Base-by-base conservation (phyloP, 345 rosid genomes). In the Citrus sp. region DNA sequence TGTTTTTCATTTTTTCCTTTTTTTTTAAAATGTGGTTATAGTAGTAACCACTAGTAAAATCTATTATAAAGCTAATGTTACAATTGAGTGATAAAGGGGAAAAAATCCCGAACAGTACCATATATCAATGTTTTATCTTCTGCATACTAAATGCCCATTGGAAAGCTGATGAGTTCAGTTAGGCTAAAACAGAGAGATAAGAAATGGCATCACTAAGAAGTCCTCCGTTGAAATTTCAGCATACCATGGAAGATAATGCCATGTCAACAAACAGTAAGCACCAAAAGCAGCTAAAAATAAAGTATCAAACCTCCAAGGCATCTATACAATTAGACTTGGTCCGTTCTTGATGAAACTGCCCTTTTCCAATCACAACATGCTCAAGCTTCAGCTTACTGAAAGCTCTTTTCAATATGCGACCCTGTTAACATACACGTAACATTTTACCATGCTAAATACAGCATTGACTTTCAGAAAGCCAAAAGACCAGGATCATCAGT, bases 301-400 rank as follows among this genome's bases (percentile, higher is more conserved):
- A 37, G 62, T 34, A 42, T 51, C 25, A 74, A 68, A 94, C 98
- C 96, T 94, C 92, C 75, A 76, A 21, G 76, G 27, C 32, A 37
- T 82, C 73, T 7, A 79, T 25, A 56, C 7, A 24, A 13, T 56
- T 73, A 40, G 87, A 76, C 79, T 84, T 90, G 46, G 85, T 59
- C 60, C 90, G 85, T 74, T 92, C 99, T 84, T 94, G 99, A 81
- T 94, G 97, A 85, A 96, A 96, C 78, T 94, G 92, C 61, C 98
- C 99, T 84, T 88, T 92, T 7, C 82, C 98, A 49, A 96, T 96
- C 82, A 96, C 99, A 68, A 96, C 97, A 78, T 96, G 98, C 90
- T 94, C 99, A 76, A 96, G 89, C 89, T 96, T 96, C 84, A 96
- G 84, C 91, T 96, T 94, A 79, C 97, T 87, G 71, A 76, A 92